Percentiles rank a stretch among this genome's conserved stretches.
phyloP scores from a whole-genome alignment of 129 eudicot species.

The Ambrosia trifida region DNA sequence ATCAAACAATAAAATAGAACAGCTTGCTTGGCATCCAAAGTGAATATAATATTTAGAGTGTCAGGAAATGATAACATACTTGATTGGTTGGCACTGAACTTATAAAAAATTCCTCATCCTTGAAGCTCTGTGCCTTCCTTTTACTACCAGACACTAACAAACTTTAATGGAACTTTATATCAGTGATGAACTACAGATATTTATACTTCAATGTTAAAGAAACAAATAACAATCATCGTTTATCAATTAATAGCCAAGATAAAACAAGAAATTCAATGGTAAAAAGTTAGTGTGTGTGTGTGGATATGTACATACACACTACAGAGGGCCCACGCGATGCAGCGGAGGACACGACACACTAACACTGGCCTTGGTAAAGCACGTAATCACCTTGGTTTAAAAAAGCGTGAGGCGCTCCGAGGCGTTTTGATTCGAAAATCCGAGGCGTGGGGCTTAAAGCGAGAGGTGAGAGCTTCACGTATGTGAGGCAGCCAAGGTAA shows the following conservation, averaged over 20 bases:
- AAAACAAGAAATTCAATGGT: neutral
- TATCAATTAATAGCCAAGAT: neutral
- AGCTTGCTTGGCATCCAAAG: neutral
- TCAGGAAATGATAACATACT: slow-evolving; percentile 45
- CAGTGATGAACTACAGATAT: neutral
- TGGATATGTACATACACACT: neutral
- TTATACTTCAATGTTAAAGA: too few species aligned
- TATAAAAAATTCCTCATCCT: slow-evolving; percentile 85
- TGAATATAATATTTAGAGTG: slow-evolving; percentile 1
- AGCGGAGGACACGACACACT: too few species aligned
- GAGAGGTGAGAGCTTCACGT: too few species aligned
- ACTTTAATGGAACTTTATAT: neutral
- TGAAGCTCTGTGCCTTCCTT: slow-evolving; percentile 80
- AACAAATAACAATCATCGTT: neutral
- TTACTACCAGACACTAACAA: slow-evolving; percentile 72
- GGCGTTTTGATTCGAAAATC: too few species aligned
- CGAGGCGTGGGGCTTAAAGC: too few species aligned
- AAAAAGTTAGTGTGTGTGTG: neutral
- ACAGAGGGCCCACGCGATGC: neutral
- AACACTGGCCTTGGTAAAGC: too few species aligned
- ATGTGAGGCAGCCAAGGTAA: too few species aligned
- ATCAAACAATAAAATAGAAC: slow-evolving; percentile 2
- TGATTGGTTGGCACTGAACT: slow-evolving; percentile 94
- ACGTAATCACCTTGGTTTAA: too few species aligned
- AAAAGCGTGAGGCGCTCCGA: too few species aligned